These are phyloP conservation scores for Acanthamoeba castellanii DNA, from an alignment of 208 protist species.

Conservation along the genomic window DNA sequence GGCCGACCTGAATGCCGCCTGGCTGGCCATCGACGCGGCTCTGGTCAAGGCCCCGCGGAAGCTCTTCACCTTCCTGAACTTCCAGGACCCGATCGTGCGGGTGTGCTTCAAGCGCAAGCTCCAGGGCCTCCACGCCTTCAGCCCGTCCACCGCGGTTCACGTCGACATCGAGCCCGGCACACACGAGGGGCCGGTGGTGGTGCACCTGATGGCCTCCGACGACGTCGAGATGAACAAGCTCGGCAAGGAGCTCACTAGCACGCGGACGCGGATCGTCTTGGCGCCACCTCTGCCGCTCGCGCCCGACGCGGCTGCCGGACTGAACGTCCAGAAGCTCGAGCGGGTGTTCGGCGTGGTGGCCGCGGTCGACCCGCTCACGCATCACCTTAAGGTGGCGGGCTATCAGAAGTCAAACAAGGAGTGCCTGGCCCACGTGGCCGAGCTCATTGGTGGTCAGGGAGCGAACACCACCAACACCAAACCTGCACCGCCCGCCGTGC, in stretches of 20 bases:
- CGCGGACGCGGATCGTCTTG: neutral
- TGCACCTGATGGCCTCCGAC: neutral
- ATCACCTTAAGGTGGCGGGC: neutral
- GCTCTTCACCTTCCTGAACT: neutral
- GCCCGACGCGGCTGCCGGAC: neutral
- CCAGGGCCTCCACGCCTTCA: neutral
- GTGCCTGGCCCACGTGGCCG: neutral
- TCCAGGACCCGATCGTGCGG: neutral
- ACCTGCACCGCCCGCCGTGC: neutral
- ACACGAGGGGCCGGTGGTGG: neutral
- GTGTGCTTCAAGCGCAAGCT: neutral
- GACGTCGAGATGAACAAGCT: neutral
- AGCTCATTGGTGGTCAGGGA: neutral
- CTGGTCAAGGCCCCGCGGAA: neutral
- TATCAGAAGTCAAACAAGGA: neutral
- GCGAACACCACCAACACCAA: neutral
- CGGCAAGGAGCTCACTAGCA: neutral
- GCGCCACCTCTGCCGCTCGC: neutral
- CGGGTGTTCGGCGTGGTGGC: neutral
- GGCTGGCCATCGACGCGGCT: neutral
- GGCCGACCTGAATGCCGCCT: neutral
- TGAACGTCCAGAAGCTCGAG: neutral
- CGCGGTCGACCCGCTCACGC: neutral
- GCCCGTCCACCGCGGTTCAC: neutral
- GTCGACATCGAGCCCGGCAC: neutral